Base-by-base conservation (phyloP, 2,329 filamentous ascomycete genomes). In the Tolypocladium paradoxum region DNA sequence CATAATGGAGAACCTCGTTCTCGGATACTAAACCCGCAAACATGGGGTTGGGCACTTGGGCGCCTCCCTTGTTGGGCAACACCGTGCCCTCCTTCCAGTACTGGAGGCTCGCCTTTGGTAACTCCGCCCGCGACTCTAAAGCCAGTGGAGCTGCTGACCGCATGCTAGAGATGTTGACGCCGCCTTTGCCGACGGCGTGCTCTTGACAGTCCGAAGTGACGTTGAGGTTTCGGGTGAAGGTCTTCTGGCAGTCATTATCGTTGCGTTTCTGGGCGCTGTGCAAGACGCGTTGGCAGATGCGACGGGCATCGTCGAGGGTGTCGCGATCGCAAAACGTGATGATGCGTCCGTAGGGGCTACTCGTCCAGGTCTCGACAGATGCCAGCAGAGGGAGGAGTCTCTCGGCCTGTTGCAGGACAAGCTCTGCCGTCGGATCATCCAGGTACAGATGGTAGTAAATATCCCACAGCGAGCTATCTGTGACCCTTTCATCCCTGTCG, bases 361-460 rank as follows among this genome's bases (percentile, higher is more conserved):
- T 51, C 7, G 71, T 67, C 79, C 81, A 84, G 1, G 62, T 54
- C 1, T 70, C 55, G 1, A 74, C 57, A 0, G 71, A 72, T 5
- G 55, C 50, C 0, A 75, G 71, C 1, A 71, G 49, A 0, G 53
- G 56, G 2, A 70, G 38, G 0, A 84, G 65, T 57, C 75, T 76
- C 22, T 66, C 60, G 0, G 71, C 65, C 52, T 82, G 78, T 1
- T 53, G 24, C 2, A 62, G 52, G 3, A 83, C 62, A 3, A 72
- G 24, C 1, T 60, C 29, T 0, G 71, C 57, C 3, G 73, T 67
- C 3, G 62, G 46, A 0, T 66, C 56, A 48, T 73, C 69, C 6
- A 84, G 55, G 37, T 70, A 72, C 4, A 78, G 59, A 57, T 82
- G 71, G 61, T 82, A 82, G 64, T 79, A 84, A 36, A 79, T 65